phyloP scores from a whole-genome alignment of 352 stramenopile genomes.

The Phytopythium aichiense region DNA sequence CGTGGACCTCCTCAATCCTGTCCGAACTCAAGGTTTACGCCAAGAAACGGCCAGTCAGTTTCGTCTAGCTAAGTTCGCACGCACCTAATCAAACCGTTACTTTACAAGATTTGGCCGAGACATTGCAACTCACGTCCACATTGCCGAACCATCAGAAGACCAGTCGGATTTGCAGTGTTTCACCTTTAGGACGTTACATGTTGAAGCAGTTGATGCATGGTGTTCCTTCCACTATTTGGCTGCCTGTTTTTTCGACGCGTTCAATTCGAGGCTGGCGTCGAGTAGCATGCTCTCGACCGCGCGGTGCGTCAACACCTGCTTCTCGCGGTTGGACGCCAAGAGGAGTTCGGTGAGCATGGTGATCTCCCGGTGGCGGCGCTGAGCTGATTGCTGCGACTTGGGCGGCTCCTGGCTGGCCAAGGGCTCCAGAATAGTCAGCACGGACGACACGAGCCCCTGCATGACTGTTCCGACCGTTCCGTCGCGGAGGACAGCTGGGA shows the following conservation, averaged over 20 bases:
- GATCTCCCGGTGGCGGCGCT: constrained; percentile 1
- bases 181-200: no score
- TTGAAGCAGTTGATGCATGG: no score
- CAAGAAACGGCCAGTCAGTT: background rate
- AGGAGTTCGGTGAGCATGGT: constrained; percentile 1
- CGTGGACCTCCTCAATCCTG: background rate
- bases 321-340: background rate
- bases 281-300: constrained; percentile 1
- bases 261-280: background rate
- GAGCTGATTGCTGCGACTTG: background rate
- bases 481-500: background rate
- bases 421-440: constrained; percentile 1
- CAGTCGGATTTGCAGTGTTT: no score
- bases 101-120: no score
- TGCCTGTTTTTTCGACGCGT: no score
- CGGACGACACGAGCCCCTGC: background rate
- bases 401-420: background rate
- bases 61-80: background rate
- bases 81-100: background rate
- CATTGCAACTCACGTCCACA: no score
- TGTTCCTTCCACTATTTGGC: no score
- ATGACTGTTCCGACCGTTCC: background rate
- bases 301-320: background rate
- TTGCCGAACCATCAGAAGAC: no score
- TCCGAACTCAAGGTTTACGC: background rate